phyloP scores from a whole-genome alignment of 176 grass and related monocot species.

The Rhynchospora pubera region DNA sequence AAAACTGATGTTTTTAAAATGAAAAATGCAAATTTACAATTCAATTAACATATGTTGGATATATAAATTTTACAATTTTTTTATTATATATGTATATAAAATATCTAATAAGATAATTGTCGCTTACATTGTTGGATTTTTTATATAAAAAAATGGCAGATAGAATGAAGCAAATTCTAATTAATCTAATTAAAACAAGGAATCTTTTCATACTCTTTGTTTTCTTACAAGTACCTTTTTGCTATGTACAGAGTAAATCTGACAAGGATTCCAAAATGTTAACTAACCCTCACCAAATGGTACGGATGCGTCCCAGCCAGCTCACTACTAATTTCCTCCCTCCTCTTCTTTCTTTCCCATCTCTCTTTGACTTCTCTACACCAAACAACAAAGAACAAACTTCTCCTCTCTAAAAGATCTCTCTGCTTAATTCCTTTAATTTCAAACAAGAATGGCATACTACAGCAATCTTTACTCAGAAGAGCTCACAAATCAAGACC shows the following conservation, averaged over 20 bases:
- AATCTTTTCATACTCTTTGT: background rate
- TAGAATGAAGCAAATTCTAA: background rate
- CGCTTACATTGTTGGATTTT: background rate
- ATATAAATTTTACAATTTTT: too few relatives aligned
- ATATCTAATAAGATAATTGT: background rate
- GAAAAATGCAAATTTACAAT: too few relatives aligned
- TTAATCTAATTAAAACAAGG: background rate
- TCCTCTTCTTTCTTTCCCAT: slow-evolving; percentile 9
- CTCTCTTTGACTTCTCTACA: slow-evolving; percentile 7
- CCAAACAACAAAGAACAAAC: background rate
- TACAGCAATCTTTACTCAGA: slow-evolving; percentile 34
- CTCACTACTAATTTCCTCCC: slow-evolving; percentile 1
- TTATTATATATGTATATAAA: too few relatives aligned
- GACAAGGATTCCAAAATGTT: slow-evolving; percentile 10
- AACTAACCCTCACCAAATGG: slow-evolving; percentile 21
- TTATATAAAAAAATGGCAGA: background rate
- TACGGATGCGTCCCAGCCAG: background rate
- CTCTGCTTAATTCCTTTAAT: slow-evolving; percentile 5
- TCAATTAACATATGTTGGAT: too few relatives aligned
- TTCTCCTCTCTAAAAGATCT: background rate
- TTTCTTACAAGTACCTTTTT: background rate
- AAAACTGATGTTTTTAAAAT: too few relatives aligned
- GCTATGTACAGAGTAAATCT: background rate
- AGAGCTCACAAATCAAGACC: slow-evolving; percentile 18
- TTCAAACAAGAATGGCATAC: slow-evolving; percentile 32